Evolutionary conservation across 169 alveolate genomes (phyloP), one percentile per base, ranked within the genome.

Genomic region (Cryptosporidium viatorum): DNA sequence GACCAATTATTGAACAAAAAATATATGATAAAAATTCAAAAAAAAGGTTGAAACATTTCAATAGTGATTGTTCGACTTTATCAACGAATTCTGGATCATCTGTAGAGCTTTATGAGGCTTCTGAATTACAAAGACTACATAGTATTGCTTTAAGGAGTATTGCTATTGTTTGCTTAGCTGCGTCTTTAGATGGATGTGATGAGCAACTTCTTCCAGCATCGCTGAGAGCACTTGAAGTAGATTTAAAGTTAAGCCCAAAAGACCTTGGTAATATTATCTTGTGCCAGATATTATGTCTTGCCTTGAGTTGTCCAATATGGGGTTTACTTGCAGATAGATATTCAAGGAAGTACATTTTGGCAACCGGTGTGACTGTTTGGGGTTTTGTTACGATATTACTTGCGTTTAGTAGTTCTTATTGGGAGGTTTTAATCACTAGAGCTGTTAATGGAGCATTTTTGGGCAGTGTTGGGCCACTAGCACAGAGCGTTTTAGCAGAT

Each of bases 151-250:
- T 80, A 21, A 80, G 89, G 62, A 80, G 89, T 80, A 80, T 80
- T 80, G 92, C 94, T 29, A 93, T 95, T 59, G 95, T 95, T 23
- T 95, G 95, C 45, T 85, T 94, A 48, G 94, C 97, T 35, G 96
- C 98, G 41, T 95, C 95, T 37, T 84, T 95, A n/a, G 97, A 95
- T 70, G 96, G 96, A 45, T 95, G 97, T 68, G 97, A 95, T 86
- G 97, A 95, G 58, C 98, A 95, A 85, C 93, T 95, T 33, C 92
- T 95, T 35, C 97, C 97, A 10, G 95, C 98, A 37, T 93, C 96
- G 39, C 93, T 96, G 87, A 92, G 98, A 69, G 98, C 97, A 4
- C 86, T 96, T 65, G 98, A 96, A 84, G 93, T 93, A 12, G 95
- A 96, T 69, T 93, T 96, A 48, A 91, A 91, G 45, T 93, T 96